Evolutionary conservation across 495 filamentous ascomycete species (phyloP), one percentile per base, ranked within the genome.

Genomic region (Penicillium canariense): DNA sequence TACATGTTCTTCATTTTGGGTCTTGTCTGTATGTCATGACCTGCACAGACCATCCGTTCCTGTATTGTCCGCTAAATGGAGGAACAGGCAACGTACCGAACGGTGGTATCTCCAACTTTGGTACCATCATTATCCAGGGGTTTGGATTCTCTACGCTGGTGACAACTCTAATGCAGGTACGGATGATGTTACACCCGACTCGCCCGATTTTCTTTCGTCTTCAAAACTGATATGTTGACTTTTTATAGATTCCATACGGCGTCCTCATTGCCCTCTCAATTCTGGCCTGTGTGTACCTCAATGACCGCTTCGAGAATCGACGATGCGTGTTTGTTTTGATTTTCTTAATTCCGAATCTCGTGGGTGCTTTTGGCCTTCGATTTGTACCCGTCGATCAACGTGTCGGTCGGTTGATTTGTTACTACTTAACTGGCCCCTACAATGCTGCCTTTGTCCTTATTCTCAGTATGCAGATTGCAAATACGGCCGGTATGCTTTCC

Each of bases 1-100:
- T 86, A 83, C 67, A 75, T 87, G 11, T 79, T 88, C 43, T 82
- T 81, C 26, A 54, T 81, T 15, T 75, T 87, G 57, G 86, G 84
- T 6, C 14, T 61, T 48, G 68, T 74, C 23, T 71, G 71, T 74
- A 45, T 6, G 30, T 45, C 17, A n/a, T 9, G 25, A 2, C 22
- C n/a, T 11, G 18, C 14, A n/a, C 4, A 14, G 38, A 3, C 10
- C 6, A 25, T 8, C 15, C 5, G n/a, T 18, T 26, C 5, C 28
- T 27, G 48, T 18, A n/a, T 30, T 44, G 3, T 10, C 12, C 27
- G 1, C 31, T 42, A 7, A 26, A n/a, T n/a, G 25, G 28, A 34
- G 40, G 30, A 35, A 10, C 32, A 75, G 72, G 71, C 57, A 77
- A 75, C 45, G 52, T 77, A 17, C 73, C 73, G 26, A 77, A 77